These are phyloP conservation scores for Evansstolkia leycettana DNA, from an alignment of 495 filamentous ascomycete genomes.

Conservation along the genomic window DNA sequence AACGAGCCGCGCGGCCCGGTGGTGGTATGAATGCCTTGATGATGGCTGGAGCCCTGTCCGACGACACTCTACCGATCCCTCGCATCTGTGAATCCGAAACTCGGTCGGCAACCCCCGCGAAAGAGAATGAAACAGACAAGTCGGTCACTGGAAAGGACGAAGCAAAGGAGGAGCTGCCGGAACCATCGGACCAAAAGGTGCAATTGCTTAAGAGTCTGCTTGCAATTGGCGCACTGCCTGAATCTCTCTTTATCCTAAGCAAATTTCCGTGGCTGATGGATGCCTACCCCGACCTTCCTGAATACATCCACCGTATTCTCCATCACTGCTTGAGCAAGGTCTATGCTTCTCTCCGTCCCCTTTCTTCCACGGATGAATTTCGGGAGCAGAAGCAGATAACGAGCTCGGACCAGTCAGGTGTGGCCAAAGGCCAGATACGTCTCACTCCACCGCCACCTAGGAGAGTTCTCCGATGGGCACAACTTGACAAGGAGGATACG, in stretches of 20 bases:
- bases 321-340: slow-evolving; percentile 65
- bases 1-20: slow-evolving; percentile 49
- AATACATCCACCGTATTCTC: slow-evolving; percentile 73
- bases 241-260: slow-evolving; percentile 84
- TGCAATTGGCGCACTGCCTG: slow-evolving; percentile 83
- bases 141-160: slow-evolving; percentile 32
- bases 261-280: slow-evolving; percentile 86
- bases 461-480: slow-evolving; percentile 63
- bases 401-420: slow-evolving; percentile 48
- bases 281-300: slow-evolving; percentile 61
- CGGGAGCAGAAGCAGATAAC: slow-evolving; percentile 36
- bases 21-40: slow-evolving; percentile 74
- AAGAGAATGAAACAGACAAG: slow-evolving; percentile 39
- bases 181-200: slow-evolving; percentile 85
- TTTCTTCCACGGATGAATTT: slow-evolving; percentile 24
- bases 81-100: slow-evolving; percentile 31
- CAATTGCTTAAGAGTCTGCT: slow-evolving; percentile 73
- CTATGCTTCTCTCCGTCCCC: slow-evolving; percentile 41
- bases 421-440: slow-evolving; percentile 53
- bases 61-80: slow-evolving; percentile 56
- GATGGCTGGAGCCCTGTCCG: slow-evolving; percentile 74
- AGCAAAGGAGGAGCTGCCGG: slow-evolving; percentile 51
- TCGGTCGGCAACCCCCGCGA: slow-evolving; percentile 30
- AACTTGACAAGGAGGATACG: slow-evolving; percentile 60
- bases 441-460: slow-evolving; percentile 41